Conservation (phyloP, 495 filamentous ascomycete species). For the Haplographium delicatum region DNA sequence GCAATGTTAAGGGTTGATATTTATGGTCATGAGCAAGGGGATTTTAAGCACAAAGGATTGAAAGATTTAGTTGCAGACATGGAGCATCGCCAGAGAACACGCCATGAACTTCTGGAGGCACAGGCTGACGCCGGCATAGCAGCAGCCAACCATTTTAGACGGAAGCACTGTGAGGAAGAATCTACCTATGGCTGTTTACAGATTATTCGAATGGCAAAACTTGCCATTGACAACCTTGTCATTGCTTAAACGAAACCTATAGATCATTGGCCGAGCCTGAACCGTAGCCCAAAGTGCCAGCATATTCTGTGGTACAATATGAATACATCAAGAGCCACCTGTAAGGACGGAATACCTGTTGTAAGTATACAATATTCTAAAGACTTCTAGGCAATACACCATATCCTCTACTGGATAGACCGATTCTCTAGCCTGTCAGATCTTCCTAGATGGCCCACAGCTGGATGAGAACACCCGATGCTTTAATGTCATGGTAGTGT, state of each 20-base stretch:
- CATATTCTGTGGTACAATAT: no score
- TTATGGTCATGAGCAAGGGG: slow-evolving; percentile 33
- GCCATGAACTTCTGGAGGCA: slow-evolving; percentile 36
- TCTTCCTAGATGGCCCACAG: no score
- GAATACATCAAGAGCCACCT: no score
- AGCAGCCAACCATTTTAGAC: no score
- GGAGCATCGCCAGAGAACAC: slow-evolving; percentile 38
- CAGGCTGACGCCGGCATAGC: slow-evolving; percentile 13
- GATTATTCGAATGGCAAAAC: slow-evolving; percentile 45
- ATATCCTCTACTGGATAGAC: no score
- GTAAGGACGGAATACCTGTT: no score
- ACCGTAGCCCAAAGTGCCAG: no score
- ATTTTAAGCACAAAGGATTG: slow-evolving; percentile 40
- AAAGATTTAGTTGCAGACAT: slow-evolving; percentile 45
- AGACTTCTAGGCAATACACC: no score
- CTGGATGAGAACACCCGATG: no score
- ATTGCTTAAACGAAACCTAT: slow-evolving; percentile 33
- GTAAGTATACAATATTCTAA: no score
- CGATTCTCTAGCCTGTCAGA: no score
- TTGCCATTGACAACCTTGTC: slow-evolving; percentile 38
- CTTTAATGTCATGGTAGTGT: no score
- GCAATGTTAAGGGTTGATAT: slow-evolving; percentile 48
- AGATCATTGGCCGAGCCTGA: background rate
- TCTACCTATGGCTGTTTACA: slow-evolving; percentile 30
- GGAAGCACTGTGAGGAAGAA: slow-evolving; percentile 14